Conservation (phyloP, 192 early-diverging fungal species). For the Dissophora ornata region DNA sequence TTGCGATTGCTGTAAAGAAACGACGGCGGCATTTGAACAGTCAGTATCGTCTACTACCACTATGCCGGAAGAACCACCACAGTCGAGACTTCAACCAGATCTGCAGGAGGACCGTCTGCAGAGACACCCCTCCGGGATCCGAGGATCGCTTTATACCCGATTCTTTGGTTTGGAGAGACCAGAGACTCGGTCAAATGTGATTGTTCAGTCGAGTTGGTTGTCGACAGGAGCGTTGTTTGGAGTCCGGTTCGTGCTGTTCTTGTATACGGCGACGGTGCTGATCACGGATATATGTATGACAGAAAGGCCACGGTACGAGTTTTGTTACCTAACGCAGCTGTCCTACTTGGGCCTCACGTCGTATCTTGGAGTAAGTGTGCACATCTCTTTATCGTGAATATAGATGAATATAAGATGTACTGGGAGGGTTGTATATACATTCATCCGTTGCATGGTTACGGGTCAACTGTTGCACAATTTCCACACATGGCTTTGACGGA, state of each 20-base stretch:
- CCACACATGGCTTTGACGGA: too few relatives aligned
- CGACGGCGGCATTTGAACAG: too few relatives aligned
- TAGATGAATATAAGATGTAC: too few relatives aligned
- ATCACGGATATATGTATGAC: slow-evolving; percentile 24
- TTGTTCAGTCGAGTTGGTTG: slow-evolving; percentile 34
- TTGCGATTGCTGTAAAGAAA: too few relatives aligned
- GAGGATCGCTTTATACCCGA: slow-evolving; percentile 27
- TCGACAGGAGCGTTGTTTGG: slow-evolving; percentile 15
- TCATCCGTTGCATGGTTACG: too few relatives aligned
- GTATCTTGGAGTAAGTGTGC: slow-evolving; percentile 49
- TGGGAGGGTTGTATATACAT: too few relatives aligned
- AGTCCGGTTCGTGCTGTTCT: slow-evolving; percentile 13
- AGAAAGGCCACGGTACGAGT: slow-evolving; percentile 27
- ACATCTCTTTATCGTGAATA: too few relatives aligned
- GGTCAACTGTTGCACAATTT: too few relatives aligned
- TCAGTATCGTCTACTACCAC: too few relatives aligned
- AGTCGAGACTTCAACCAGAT: too few relatives aligned
- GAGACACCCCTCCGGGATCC: slow-evolving; percentile 17
- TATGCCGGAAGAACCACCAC: too few relatives aligned
- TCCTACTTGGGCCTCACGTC: slow-evolving; percentile 42
- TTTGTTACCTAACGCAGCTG: slow-evolving; percentile 51
- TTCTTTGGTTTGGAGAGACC: slow-evolving; percentile 27
- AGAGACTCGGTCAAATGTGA: slow-evolving; percentile 9
- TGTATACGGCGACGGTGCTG: slow-evolving; percentile 26
- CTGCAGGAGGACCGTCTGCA: neutral